Evolutionary conservation across 176 grass and related monocot genomes (phyloP), one percentile per base, ranked within the genome.

Genomic region (Oryza punctata): DNA sequence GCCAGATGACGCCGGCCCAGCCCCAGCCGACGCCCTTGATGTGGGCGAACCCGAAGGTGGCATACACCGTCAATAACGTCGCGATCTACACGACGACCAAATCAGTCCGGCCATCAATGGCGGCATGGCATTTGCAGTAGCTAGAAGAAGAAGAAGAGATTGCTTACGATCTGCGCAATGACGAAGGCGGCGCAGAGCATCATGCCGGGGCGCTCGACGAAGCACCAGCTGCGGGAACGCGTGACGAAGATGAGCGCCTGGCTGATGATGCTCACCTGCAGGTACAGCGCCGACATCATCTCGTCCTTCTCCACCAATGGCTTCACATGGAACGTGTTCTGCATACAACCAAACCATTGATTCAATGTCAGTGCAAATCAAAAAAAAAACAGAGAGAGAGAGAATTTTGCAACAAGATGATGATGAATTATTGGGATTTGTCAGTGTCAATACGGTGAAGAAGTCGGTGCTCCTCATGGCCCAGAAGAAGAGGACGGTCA

Each of bases 221-320:
- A 89, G 81, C 25, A 94, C 79, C 81, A 91, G 46, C 88, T 63
- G 10, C 88, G 93, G 28, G 97, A 96, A 27, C 97, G 90, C 63
- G 97, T 99, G 15, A 96, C 91, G 83, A 99, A 99, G 76, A 99
- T 99, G 81, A 99, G 97, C 16, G 97, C 97, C 90, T 99, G 97
- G 49, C 97, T 96, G 43, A 99, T 91, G 37, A 99, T 96, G 63
- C 97, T 99, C 72, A 99, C 97, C 87, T 99, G 97, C 32, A 99
- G 93, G 88, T 99, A 99, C 70, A 99, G 68, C 44, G 97, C 93
- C 19, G 97, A 85, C 93, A 91, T 94, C 93, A 96, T 92, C 85
- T 87, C 93, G 3, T 91, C 88, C 7, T 83, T 35, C 18, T 32
- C 27, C 75, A 72, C 85, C 46, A 99, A 64, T 3, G 89, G 75